These are phyloP conservation scores for Globisporangium megalacanthum DNA, from an alignment of 352 stramenopile genomes.

Conservation along the genomic window DNA sequence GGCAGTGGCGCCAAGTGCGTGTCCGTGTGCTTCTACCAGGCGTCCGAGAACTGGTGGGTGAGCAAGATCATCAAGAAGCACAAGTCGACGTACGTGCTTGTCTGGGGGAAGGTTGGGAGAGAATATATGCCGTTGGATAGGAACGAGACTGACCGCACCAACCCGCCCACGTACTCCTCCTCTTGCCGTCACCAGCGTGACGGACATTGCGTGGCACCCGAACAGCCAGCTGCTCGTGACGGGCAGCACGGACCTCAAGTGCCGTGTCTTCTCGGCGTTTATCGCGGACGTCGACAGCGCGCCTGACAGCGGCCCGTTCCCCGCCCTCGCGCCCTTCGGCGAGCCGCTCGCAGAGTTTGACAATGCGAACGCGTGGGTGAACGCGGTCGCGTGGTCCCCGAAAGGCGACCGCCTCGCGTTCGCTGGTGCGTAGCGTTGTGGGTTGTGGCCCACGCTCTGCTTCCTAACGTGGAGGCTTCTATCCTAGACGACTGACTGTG, in stretches of 20 bases:
- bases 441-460: neutral
- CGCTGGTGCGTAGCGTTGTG: slow-evolving; percentile 17
- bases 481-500: neutral
- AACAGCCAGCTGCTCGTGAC: slow-evolving; percentile 92
- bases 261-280: slow-evolving; percentile 89
- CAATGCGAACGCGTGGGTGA: slow-evolving; percentile 89
- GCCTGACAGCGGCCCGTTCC: slow-evolving; percentile 69
- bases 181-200: slow-evolving; percentile 38
- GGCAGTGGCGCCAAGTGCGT: slow-evolving; percentile 91
- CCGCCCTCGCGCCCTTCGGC: slow-evolving; percentile 69
- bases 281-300: slow-evolving; percentile 75
- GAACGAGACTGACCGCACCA: too few species aligned
- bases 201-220: slow-evolving; percentile 90
- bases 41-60: slow-evolving; percentile 93
- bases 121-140: neutral
- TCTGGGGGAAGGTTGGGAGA: neutral
- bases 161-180: neutral
- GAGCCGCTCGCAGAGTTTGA: slow-evolving; percentile 83
- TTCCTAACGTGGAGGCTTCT: neutral
- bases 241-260: slow-evolving; percentile 91
- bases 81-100: slow-evolving; percentile 90
- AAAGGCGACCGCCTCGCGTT: slow-evolving; percentile 86
- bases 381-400: slow-evolving; percentile 89
- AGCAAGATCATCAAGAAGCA: slow-evolving; percentile 96
- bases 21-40: slow-evolving; percentile 92